These are phyloP conservation scores for Oryza glumipatula DNA, from an alignment of 176 grass and related monocot species.

Conservation along the genomic window DNA sequence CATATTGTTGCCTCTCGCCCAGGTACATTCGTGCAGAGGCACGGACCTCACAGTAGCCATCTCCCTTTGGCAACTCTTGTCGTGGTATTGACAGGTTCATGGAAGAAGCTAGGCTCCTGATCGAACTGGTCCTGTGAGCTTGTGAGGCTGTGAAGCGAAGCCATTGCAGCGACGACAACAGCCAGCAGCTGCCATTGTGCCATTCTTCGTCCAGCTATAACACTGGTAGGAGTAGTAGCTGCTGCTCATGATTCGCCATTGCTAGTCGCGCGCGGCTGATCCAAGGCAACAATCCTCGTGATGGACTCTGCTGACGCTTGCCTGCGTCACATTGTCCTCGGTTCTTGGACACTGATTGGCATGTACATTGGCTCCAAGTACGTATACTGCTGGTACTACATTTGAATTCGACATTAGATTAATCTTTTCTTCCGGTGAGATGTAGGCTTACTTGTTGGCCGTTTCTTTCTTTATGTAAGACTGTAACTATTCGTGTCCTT, in stretches of 20 bases:
- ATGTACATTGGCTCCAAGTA: background rate
- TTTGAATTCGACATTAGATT: background rate
- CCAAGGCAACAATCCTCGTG: background rate
- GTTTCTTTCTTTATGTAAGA: background rate
- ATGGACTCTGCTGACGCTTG: constrained; percentile 2
- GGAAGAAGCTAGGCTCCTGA: background rate
- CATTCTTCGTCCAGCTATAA: background rate
- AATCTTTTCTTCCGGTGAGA: background rate
- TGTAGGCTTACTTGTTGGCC: background rate
- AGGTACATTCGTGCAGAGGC: background rate
- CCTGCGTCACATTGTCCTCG: constrained; percentile 25
- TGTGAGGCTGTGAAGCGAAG: background rate
- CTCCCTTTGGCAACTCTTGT: background rate
- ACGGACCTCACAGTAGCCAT: background rate
- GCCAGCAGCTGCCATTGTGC: background rate
- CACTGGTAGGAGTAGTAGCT: background rate
- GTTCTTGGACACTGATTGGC: constrained; percentile 12
- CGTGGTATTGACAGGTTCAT: background rate
- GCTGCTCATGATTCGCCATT: background rate
- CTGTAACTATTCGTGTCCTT: background rate
- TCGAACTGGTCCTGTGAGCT: background rate
- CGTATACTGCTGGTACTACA: background rate
- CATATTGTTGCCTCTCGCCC: background rate
- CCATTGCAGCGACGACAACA: background rate
- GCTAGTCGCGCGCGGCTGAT: background rate